Conservation (phyloP, 2,329 filamentous ascomycete genomes). For the Passalora sequoiae region DNA sequence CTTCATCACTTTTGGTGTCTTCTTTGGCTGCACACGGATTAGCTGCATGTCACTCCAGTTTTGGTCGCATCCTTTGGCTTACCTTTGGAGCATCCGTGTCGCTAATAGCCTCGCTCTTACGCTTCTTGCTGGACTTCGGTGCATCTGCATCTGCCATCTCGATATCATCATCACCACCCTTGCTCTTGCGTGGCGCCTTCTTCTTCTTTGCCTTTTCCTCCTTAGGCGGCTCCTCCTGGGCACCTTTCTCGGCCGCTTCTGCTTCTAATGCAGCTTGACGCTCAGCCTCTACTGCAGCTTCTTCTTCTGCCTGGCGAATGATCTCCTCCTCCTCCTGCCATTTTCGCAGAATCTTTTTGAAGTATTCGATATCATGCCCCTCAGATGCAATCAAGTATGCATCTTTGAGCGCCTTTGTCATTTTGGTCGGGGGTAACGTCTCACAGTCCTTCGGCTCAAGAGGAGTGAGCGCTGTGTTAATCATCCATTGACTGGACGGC, state of each 20-base stretch:
- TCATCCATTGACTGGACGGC: constrained; percentile 72
- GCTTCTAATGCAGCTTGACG: constrained; percentile 28
- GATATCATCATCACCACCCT: constrained; percentile 33
- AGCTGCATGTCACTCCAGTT: too few species aligned
- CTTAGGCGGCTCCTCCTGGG: constrained; percentile 49
- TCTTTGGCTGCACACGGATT: constrained; percentile 45
- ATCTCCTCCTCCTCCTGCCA: constrained; percentile 52
- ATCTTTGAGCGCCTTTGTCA: constrained; percentile 69
- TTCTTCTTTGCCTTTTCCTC: constrained; percentile 45
- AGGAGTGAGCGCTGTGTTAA: constrained; percentile 74
- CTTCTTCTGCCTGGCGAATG: constrained; percentile 30
- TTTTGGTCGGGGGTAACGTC: constrained; percentile 66
- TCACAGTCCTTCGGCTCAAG: constrained; percentile 67
- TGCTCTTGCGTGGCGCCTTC: constrained; percentile 32
- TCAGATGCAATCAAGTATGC: constrained; percentile 79
- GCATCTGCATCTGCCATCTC: constrained; percentile 62
- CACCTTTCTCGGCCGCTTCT: constrained; percentile 41
- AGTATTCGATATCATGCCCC: constrained; percentile 70
- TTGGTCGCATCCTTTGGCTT: too few species aligned
- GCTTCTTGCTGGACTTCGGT: constrained; percentile 64
- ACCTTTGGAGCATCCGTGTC: constrained; percentile 67
- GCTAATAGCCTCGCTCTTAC: constrained; percentile 65
- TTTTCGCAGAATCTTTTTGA: constrained; percentile 68
- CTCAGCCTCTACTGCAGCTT: background rate
- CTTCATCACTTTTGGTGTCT: constrained; percentile 47